These are phyloP conservation scores for Paraglomus brasilianum DNA, from an alignment of 192 early-diverging fungal species.

Conservation along the genomic window DNA sequence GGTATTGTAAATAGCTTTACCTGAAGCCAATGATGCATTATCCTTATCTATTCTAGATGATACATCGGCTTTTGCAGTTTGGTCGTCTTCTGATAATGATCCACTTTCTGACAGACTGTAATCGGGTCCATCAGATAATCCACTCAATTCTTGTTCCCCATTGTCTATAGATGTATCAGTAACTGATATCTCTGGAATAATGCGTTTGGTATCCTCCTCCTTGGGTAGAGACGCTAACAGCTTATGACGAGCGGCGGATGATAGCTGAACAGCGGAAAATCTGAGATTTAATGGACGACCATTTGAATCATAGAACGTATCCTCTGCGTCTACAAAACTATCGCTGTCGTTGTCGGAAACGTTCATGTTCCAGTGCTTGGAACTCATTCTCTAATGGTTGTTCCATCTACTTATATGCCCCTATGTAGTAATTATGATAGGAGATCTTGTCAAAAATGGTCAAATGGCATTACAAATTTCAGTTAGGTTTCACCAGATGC, in stretches of 20 bases:
- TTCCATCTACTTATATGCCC: too few relatives aligned
- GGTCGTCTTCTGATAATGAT: background rate
- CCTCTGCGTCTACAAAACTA: constrained; percentile 21
- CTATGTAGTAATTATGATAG: too few relatives aligned
- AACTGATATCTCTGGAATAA: constrained; percentile 19
- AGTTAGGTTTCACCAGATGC: too few relatives aligned
- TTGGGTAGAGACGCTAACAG: background rate
- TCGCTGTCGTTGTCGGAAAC: constrained; percentile 6
- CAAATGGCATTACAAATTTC: too few relatives aligned
- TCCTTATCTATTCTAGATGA: background rate
- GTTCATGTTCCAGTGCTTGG: too few relatives aligned
- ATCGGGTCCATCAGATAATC: too few relatives aligned
- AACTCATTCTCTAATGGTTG: too few relatives aligned
- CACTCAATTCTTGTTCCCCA: background rate
- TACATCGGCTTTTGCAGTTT: background rate
- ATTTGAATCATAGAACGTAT: constrained; percentile 5
- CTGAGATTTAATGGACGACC: constrained; percentile 3
- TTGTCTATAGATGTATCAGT: constrained; percentile 13
- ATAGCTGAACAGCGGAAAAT: constrained; percentile 10
- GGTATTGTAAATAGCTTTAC: too few relatives aligned
- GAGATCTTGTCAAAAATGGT: too few relatives aligned
- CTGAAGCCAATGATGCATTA: too few relatives aligned
- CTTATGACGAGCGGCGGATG: background rate
- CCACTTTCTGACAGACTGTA: too few relatives aligned
- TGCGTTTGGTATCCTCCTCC: background rate